Evolutionary conservation across 2,329 filamentous ascomycete species (phyloP).

Genomic region (Neonectria coccinea): DNA sequence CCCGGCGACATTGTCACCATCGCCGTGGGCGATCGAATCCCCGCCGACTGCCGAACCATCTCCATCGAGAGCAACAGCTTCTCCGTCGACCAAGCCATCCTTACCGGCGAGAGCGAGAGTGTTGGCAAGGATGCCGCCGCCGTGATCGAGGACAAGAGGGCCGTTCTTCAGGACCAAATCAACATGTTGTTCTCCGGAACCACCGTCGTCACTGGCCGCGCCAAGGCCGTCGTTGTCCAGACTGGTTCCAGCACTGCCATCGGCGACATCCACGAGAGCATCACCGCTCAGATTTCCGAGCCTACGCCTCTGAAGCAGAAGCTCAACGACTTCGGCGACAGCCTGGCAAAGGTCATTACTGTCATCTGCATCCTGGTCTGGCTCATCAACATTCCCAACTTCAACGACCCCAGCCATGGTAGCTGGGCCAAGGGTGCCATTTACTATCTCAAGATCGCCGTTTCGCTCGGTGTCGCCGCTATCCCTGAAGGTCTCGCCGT

Average conservation of each 20-base stretch:
- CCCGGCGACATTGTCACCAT: slow-evolving; percentile 93
- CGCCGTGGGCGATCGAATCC: slow-evolving; percentile 90
- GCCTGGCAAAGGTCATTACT: slow-evolving; percentile 96
- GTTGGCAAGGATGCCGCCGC: slow-evolving; percentile 83
- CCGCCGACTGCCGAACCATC: slow-evolving; percentile 91
- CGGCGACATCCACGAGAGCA: slow-evolving; percentile 98
- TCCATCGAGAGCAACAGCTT: slow-evolving; percentile 98
- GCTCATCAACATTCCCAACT: slow-evolving; percentile 98
- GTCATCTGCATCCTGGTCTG: slow-evolving; percentile 96
- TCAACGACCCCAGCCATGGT: slow-evolving; percentile 93
- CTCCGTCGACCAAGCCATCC: slow-evolving; percentile 93
- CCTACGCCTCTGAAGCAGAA: slow-evolving; percentile 98
- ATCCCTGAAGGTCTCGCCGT: slow-evolving; percentile 98
- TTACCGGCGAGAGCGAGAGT: slow-evolving; percentile 98
- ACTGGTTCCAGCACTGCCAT: slow-evolving; percentile 94
- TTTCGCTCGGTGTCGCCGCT: slow-evolving; percentile 96
- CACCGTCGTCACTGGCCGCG: slow-evolving; percentile 94
- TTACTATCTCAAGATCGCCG: slow-evolving; percentile 99
- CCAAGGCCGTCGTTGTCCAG: slow-evolving; percentile 88
- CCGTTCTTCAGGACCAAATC: slow-evolving; percentile 96
- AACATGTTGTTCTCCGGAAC: slow-evolving; percentile 99
- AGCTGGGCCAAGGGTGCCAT: slow-evolving; percentile 97
- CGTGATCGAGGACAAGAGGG: slow-evolving; percentile 79
- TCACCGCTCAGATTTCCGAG: slow-evolving; percentile 96
- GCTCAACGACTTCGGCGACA: slow-evolving; percentile 97